Evolutionary conservation across 257 asterid genomes (phyloP), one percentile per base, ranked within the genome.

Genomic region (Echites panduratus): DNA sequence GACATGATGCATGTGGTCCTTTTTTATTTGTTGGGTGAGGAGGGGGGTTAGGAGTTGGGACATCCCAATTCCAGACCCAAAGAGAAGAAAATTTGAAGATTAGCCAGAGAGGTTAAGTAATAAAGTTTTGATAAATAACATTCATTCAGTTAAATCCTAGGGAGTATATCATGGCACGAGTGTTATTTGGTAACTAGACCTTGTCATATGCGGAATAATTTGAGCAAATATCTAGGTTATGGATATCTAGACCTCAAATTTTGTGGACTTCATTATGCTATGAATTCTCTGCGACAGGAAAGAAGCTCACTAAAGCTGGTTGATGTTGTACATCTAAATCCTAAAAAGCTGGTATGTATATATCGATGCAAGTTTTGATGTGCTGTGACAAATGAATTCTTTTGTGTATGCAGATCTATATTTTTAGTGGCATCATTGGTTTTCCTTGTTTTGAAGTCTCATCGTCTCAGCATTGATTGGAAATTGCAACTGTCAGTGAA

Each of bases 391-490:
- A 58, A 58, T 4, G 19, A 58, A 27, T 57, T 57, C 38, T 32
- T 32, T 32, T 35, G 20, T 29, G 45, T 32, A 13, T 32, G 45
- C 16, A 14, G 17, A 62, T 62, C 45, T 29, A 22, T 17, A 17
- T 11, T 3, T 11, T 43, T 44, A 67, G 27, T 12, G 13, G 4
- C 22, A 14, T 62, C 67, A 35, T n/a, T 35, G 6, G 47, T 63
- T 63, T 17, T 63, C 48, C 68, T 63, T 35, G 67, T 40, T 83
- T 69, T 80, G 79, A 77, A 74, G 86, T 84, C 91, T 84, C 88
- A 62, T 24, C 59, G 70, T 68, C 71, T 73, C 79, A 84, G 84
- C 84, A 86, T 76, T 14, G 66, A 81, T 77, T 27, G 71, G 65
- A 24, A 52, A n/a, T 70, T 70, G 52, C 66, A 79, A 76, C 41